phyloP scores from a whole-genome alignment of 441 rosid genomes.

The Metrosideros polymorpha region DNA sequence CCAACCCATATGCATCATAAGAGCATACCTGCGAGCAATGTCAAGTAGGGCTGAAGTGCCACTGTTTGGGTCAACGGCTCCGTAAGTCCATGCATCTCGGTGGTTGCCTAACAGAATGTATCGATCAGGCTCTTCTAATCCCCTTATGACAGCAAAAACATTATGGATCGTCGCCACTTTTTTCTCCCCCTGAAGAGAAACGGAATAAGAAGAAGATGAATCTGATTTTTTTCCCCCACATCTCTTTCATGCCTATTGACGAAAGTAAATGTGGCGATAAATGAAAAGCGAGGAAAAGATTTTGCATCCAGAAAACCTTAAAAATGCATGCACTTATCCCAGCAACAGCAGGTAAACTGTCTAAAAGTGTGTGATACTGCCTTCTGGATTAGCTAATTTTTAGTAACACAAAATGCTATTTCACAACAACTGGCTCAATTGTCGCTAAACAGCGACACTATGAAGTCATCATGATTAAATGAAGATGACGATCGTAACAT shows the following conservation, averaged over 20 bases:
- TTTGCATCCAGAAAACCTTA: not conserved
- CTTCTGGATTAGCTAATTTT: not conserved
- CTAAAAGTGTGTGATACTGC: not conserved
- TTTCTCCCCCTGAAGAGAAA: constrained; percentile 51
- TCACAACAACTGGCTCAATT: not conserved
- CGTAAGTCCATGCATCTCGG: constrained; percentile 96
- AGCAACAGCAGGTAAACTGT: not conserved
- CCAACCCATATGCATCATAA: constrained; percentile 65
- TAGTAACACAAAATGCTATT: not conserved
- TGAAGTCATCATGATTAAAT: not conserved
- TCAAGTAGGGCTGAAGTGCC: constrained; percentile 95
- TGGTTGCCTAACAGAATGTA: constrained; percentile 83
- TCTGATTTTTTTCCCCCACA: not conserved
- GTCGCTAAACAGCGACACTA: not conserved
- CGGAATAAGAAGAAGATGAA: not conserved
- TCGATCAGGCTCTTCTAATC: constrained; percentile 73
- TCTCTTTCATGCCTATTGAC: not conserved
- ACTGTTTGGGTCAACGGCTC: constrained; percentile 96
- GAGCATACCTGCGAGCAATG: constrained; percentile 60
- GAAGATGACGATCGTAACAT: not conserved
- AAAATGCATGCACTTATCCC: not conserved
- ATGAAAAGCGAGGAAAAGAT: not conserved
- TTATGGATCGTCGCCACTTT: constrained; percentile 46
- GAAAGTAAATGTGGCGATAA: not conserved
- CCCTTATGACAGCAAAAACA: constrained; percentile 60